Conservation (phyloP, 768 basidiomycete genomes). For the Tulasnella sp. region DNA sequence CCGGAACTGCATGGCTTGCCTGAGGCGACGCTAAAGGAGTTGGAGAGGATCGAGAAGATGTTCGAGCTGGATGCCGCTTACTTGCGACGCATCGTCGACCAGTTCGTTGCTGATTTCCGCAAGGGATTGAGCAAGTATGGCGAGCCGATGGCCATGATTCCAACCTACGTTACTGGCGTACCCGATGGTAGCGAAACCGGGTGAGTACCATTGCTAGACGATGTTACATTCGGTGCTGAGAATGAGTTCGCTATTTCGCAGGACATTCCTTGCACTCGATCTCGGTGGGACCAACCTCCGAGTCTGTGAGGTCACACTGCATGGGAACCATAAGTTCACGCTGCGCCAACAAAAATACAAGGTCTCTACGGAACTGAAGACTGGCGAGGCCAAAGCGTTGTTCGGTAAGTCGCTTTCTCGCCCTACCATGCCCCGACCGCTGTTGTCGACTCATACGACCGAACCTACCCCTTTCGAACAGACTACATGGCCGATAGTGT, state of each 20-base stretch:
- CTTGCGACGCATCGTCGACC: slow-evolving; percentile 61
- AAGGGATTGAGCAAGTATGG: slow-evolving; percentile 66
- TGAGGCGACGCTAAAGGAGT: slow-evolving; percentile 40
- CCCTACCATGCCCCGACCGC: not conserved
- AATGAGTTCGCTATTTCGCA: slow-evolving; percentile 30
- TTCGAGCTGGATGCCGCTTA: slow-evolving; percentile 57
- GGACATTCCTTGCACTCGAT: slow-evolving; percentile 93
- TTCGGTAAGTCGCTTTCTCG: slow-evolving; percentile 53
- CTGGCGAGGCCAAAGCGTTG: slow-evolving; percentile 76
- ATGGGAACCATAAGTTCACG: slow-evolving; percentile 81
- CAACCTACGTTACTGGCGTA: slow-evolving; percentile 91
- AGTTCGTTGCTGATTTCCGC: slow-evolving; percentile 74
- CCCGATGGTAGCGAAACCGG: slow-evolving; percentile 92
- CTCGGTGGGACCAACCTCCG: slow-evolving; percentile 98
- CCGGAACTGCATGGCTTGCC: slow-evolving; percentile 19
- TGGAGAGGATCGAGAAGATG: slow-evolving; percentile 61
- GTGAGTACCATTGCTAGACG: slow-evolving; percentile 38
- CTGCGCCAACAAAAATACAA: slow-evolving; percentile 95
- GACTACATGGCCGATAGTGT: slow-evolving; percentile 98
- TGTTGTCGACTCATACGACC: not conserved
- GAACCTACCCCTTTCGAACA: slow-evolving; percentile 30
- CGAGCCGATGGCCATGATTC: slow-evolving; percentile 90
- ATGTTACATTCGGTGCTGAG: not conserved
- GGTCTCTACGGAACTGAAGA: slow-evolving; percentile 88
- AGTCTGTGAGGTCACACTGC: slow-evolving; percentile 88